Evolutionary conservation across 108 stramenopile genomes (phyloP), one percentile per base, ranked within the genome.

Genomic region (Aureococcus anophagefferens): DNA sequence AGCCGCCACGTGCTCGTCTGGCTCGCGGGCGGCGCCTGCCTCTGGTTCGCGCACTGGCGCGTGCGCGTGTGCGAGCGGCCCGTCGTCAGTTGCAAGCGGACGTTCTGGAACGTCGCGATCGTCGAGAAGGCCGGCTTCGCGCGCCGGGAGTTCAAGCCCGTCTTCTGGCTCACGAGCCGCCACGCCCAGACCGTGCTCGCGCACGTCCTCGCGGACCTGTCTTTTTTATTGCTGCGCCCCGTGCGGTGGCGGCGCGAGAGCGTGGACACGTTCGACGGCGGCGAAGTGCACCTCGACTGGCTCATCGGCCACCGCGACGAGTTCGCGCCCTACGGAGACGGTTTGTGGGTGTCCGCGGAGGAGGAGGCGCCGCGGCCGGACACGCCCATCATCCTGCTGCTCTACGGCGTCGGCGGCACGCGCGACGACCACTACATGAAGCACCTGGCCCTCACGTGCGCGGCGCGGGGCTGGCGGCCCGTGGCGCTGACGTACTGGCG

Each of bases 371-470:
- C 31, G 30, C 17, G 11, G 16, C 37, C 35, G 29, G 37, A 36
- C 9, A 25, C 62, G n/a, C 70, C 70, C 33, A 33, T 70, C 59
- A 15, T 70, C 62, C 62, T 70, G 45, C 62, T 70, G 46, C 62
- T 70, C 7, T 63, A 70, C 62, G 70, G 70, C 62, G 46, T 70
- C 70, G 70, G 70, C 28, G 70, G 70, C 70, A 63, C 70, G 33
- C 59, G 62, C 4, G 46, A 70, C 70, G 70, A 70, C 70, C 62
- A 62, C 62, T 70, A 70, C 70, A 63, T 70, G n/a, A 70, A 70
- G 62, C 70, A 46, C 70, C 34, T 63, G 4, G 62, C 70, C 35
- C 33, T 35, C 5, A 21, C 33, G 18, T 62, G 59, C n/a, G 35
- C 5, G 5, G 5, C 35, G 7, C 21, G 62, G 5, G 70, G 70